A percentile compares a stretch with the other conserved stretches of the same genome.
phyloP scores from a whole-genome alignment of 2,329 filamentous ascomycete genomes.

The Arthrobotrys megalospora region DNA sequence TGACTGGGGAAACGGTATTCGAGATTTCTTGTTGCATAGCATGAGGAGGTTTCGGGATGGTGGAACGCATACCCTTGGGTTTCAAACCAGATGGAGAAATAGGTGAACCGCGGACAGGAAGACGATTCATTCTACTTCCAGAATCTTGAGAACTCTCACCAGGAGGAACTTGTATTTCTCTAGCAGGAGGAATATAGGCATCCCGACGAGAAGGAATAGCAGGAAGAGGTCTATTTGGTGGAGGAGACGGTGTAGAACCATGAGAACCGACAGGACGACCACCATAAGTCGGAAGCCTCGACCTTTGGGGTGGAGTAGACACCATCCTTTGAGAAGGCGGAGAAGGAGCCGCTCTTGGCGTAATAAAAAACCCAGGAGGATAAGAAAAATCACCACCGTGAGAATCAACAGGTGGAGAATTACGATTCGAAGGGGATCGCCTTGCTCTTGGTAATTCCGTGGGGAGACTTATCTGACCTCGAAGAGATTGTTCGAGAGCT shows the following conservation, averaged over 20 bases:
- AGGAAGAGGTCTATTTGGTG: neutral
- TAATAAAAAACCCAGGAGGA: neutral
- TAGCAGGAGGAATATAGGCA: neutral
- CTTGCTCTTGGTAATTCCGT: neutral
- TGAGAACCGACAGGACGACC: neutral
- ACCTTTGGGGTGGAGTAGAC: neutral
- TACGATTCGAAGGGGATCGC: conserved; percentile 2
- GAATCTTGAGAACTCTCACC: neutral
- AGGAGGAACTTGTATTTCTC: neutral
- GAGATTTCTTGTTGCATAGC: neutral
- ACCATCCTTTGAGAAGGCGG: neutral
- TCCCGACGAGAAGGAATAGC: neutral
- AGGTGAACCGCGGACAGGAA: neutral
- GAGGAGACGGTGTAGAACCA: neutral
- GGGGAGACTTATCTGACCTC: conserved; percentile 3
- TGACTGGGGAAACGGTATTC: neutral
- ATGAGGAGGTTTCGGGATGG: neutral
- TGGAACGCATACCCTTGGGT: neutral
- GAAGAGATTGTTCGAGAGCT: neutral
- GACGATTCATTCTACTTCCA: too few relatives aligned
- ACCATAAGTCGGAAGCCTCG: neutral
- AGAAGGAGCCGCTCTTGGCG: neutral
- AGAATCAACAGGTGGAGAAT: neutral
- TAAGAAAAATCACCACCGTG: neutral
- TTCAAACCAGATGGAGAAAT: neutral